phyloP scores from a whole-genome alignment of 768 basidiomycete species.

The Lanmaoa pseudosensibilis region DNA sequence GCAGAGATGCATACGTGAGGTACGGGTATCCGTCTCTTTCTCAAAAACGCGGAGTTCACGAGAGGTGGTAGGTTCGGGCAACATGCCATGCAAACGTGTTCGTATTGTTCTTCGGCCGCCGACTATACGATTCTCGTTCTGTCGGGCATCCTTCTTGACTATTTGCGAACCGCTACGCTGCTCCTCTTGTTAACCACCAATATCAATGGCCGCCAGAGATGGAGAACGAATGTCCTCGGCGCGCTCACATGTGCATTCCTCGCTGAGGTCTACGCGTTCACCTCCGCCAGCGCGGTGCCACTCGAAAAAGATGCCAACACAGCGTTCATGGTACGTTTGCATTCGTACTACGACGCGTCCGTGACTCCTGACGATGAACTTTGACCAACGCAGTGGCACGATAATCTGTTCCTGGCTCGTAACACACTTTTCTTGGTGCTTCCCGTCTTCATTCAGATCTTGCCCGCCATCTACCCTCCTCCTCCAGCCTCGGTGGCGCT shows the following conservation, averaged over 20 bases:
- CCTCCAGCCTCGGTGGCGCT: constrained; percentile 32
- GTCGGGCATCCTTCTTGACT: constrained; percentile 54
- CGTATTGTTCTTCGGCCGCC: constrained; percentile 58
- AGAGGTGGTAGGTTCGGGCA: constrained; percentile 60
- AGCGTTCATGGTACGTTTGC: constrained; percentile 41
- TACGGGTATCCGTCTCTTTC: constrained; percentile 28
- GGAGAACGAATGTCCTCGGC: constrained; percentile 48
- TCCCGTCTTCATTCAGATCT: constrained; percentile 47
- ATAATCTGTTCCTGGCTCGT: constrained; percentile 54
- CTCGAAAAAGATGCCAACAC: constrained; percentile 42
- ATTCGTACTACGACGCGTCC: not conserved
- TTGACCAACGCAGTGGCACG: constrained; percentile 59
- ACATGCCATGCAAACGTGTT: constrained; percentile 57
- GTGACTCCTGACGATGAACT: not conserved
- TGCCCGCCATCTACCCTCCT: constrained; percentile 37
- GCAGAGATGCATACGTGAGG: constrained; percentile 60
- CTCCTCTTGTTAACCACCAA: constrained; percentile 45
- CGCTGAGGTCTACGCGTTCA: constrained; percentile 54
- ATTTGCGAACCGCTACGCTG: constrained; percentile 56
- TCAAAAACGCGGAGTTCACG: not conserved
- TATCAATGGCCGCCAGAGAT: constrained; percentile 41
- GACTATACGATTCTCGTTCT: constrained; percentile 63
- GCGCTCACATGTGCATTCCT: constrained; percentile 49
- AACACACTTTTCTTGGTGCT: constrained; percentile 57
- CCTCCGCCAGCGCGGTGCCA: constrained; percentile 45